Conservation (phyloP, 2,329 filamentous ascomycete species). For the Aspergillus terreus region DNA sequence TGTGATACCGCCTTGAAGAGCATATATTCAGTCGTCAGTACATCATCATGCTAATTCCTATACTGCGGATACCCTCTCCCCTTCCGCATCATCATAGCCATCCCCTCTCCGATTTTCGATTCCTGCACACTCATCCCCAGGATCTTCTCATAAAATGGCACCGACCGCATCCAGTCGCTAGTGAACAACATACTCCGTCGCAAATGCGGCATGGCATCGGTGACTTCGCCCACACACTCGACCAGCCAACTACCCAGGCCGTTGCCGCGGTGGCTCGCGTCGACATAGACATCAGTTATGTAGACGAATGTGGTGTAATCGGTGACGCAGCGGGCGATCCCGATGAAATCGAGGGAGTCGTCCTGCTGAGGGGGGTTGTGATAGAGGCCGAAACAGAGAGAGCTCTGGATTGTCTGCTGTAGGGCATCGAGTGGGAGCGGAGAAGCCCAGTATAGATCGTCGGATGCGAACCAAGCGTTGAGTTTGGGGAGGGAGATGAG, state of each 20-base stretch:
- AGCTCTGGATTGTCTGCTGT: not conserved
- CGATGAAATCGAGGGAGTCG: not conserved
- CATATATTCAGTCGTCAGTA: too few relatives aligned
- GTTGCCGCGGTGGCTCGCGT: not conserved
- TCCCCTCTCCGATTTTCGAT: too few relatives aligned
- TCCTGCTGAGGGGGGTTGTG: not conserved
- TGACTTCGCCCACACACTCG: not conserved
- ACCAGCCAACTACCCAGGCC: conserved; percentile 1
- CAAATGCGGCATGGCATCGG: too few relatives aligned
- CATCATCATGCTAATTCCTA: too few relatives aligned
- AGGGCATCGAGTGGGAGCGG: not conserved
- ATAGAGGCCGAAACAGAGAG: conserved; percentile 1
- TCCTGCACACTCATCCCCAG: too few relatives aligned
- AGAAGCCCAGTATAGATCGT: not conserved
- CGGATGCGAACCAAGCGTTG: not conserved
- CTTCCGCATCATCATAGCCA: too few relatives aligned
- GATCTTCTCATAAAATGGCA: too few relatives aligned
- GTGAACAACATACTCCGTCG: too few relatives aligned
- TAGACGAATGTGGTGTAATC: conserved; percentile 1
- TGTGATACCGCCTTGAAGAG: too few relatives aligned
- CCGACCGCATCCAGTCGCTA: too few relatives aligned
- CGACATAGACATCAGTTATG: conserved; percentile 1
- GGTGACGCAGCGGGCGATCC: not conserved
- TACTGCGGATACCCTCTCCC: too few relatives aligned
- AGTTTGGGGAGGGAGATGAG: not conserved